Evolutionary conservation across 208 protist species (phyloP).

Genomic region (Acanthamoeba triangularis): DNA sequence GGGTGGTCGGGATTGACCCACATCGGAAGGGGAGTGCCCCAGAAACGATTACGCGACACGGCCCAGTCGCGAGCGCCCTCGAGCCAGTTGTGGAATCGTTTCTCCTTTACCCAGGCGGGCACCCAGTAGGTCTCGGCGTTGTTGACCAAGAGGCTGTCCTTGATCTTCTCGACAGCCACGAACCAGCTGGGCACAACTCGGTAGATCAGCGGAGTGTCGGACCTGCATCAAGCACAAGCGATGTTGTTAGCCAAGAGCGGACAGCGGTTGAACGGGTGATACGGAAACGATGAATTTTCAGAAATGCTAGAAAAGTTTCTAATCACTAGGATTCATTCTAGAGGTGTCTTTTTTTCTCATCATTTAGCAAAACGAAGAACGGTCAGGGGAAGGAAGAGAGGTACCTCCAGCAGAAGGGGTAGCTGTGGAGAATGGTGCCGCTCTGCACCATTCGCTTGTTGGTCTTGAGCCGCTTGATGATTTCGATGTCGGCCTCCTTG

Average conservation of each 20-base stretch:
- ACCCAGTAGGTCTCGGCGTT: slow-evolving; percentile 99
- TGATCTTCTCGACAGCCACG: slow-evolving; percentile 98
- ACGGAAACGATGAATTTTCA: not conserved
- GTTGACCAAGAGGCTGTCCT: slow-evolving; percentile 96
- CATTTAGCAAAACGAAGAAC: not conserved
- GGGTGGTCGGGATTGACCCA: slow-evolving; percentile 95
- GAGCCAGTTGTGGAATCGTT: slow-evolving; percentile 99
- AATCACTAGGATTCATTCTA: slow-evolving; percentile 61
- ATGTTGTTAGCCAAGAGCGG: slow-evolving; percentile 80
- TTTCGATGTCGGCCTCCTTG: slow-evolving; percentile 98
- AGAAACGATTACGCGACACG: slow-evolving; percentile 98
- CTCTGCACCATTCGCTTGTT: slow-evolving; percentile 95
- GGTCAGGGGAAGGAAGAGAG: slow-evolving; percentile 75
- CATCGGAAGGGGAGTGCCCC: slow-evolving; percentile 99
- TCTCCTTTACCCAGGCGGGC: slow-evolving; percentile 97
- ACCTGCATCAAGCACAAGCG: slow-evolving; percentile 52
- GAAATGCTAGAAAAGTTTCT: slow-evolving; percentile 65
- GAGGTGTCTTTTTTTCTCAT: slow-evolving; percentile 56
- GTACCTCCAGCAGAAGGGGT: slow-evolving; percentile 99
- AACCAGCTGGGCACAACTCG: slow-evolving; percentile 99
- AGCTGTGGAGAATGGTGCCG: slow-evolving; percentile 97
- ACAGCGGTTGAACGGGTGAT: slow-evolving; percentile 23
- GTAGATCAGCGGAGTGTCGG: slow-evolving; percentile 98
- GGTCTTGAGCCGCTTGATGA: slow-evolving; percentile 97
- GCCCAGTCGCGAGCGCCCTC: slow-evolving; percentile 98